Evolutionary conservation across 2,329 filamentous ascomycete genomes (phyloP).

Genomic region (Aureobasidium sp.): DNA sequence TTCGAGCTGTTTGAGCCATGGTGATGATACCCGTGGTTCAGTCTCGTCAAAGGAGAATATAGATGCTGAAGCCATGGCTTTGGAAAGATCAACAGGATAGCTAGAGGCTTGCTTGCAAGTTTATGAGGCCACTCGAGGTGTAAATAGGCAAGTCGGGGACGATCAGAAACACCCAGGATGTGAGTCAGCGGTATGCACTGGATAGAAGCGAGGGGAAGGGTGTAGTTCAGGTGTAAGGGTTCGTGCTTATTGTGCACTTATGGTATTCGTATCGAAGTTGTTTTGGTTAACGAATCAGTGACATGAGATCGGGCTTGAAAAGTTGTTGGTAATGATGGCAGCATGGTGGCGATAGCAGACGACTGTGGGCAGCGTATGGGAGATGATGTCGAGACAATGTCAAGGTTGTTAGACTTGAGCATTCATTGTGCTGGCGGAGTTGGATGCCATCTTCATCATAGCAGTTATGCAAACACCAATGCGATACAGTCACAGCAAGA

Average conservation of each 20-base stretch:
- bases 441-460: background rate
- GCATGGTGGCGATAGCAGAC: constrained; percentile 38
- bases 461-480: constrained; percentile 5
- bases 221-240: background rate
- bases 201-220: background rate
- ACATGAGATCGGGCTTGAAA: constrained; percentile 44
- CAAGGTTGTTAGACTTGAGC: background rate
- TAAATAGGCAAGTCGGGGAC: background rate
- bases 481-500: constrained; percentile 5
- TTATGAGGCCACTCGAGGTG: background rate
- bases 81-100: background rate
- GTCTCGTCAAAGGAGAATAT: constrained; percentile 85
- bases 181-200: background rate
- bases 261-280: background rate
- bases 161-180: background rate
- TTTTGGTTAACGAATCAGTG: constrained; percentile 35
- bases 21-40: constrained; percentile 79
- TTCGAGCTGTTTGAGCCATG: constrained; percentile 54
- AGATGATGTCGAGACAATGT: background rate
- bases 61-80: constrained; percentile 56
- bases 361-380: background rate
- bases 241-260: background rate
- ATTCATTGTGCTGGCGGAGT: constrained; percentile 7
- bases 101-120: background rate
- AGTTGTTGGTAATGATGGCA: constrained; percentile 38